A percentile compares a stretch with the other conserved stretches of the same genome.
Evolutionary conservation across 352 stramenopile species (phyloP).

Genomic region (Phytophthora podocarpi): DNA sequence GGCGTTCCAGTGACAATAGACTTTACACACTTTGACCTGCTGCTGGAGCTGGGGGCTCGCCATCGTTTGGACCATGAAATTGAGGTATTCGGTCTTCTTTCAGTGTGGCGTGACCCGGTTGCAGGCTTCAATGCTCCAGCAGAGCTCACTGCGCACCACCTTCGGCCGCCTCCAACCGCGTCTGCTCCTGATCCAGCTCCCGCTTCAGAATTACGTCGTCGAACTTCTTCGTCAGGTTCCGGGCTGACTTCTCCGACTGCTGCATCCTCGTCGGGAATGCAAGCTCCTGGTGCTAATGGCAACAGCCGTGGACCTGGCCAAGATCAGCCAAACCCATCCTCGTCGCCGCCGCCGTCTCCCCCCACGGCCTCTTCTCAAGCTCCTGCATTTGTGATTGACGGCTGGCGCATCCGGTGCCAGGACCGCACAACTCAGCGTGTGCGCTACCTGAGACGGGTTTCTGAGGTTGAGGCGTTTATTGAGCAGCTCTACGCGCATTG

Average conservation of each 20-base stretch:
- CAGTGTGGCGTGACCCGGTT: constrained; percentile 63
- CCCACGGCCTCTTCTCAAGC: constrained; percentile 18
- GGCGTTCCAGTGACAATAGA: constrained; percentile 51
- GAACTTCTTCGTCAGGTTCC: constrained; percentile 25
- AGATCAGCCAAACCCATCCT: constrained; percentile 17
- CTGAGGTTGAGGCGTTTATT: constrained; percentile 70
- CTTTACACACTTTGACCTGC: constrained; percentile 74
- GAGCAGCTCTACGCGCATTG: constrained; percentile 74
- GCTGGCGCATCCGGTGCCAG: constrained; percentile 74
- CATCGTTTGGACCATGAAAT: constrained; percentile 71
- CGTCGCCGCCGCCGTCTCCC: constrained; percentile 11
- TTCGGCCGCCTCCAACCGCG: constrained; percentile 26
- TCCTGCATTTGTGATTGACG: constrained; percentile 50
- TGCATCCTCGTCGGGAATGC: constrained; percentile 6
- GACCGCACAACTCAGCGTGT: constrained; percentile 60
- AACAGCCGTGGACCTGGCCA: constrained; percentile 6
- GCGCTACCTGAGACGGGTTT: constrained; percentile 56
- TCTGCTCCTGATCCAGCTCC: constrained; percentile 28
- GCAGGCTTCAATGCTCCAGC: constrained; percentile 67
- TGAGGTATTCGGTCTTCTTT: constrained; percentile 76
- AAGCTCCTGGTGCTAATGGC: constrained; percentile 2
- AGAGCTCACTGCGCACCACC: constrained; percentile 37
- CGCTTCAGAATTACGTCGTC: constrained; percentile 20
- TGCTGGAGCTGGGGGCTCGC: constrained; percentile 52
- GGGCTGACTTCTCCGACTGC: constrained; percentile 23